A percentile compares a stretch with the other conserved stretches of the same genome.
Conservation (phyloP, 1,284 basidiomycete species). For the Cutaneotrichosporon curvatum region DNA sequence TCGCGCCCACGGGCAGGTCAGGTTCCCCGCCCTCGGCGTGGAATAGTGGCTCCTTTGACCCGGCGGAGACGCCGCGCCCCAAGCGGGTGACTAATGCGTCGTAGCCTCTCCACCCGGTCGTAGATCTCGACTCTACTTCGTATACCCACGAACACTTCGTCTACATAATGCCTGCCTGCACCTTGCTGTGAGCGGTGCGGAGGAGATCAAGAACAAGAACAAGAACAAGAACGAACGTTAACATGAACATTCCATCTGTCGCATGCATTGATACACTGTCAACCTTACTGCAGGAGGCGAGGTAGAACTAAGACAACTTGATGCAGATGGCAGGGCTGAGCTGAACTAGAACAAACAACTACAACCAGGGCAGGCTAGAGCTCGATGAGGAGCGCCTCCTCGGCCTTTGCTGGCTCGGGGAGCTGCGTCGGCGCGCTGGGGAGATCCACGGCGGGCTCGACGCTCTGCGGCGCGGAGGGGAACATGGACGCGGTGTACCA, state of each 20-base stretch:
- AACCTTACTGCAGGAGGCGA: neutral
- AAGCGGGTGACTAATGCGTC: conserved; percentile 14
- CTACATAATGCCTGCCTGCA: neutral
- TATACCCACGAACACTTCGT: no score
- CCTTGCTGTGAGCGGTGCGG: no score
- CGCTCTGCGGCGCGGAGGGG: conserved; percentile 23
- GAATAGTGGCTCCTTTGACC: conserved; percentile 1
- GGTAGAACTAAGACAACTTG: no score
- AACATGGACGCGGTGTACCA: conserved; percentile 13
- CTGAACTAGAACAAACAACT: no score
- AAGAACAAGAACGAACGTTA: neutral
- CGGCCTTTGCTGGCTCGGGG: conserved; percentile 58
- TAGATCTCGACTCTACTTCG: neutral
- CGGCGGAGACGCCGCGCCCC: conserved; percentile 7
- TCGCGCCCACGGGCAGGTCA: neutral
- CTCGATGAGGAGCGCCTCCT: conserved; percentile 72
- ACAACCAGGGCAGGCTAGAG: conserved; percentile 15
- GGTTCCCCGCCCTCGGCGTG: conserved; percentile 9
- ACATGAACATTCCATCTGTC: neutral
- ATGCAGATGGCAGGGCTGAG: no score
- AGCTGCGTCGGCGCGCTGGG: conserved; percentile 58
- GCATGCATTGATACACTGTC: neutral
- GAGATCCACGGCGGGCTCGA: conserved; percentile 47
- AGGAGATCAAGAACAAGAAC: no score
- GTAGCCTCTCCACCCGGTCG: no score